phyloP scores from a whole-genome alignment of 805 yeast species.

The Hermanozyma aechmeae region DNA sequence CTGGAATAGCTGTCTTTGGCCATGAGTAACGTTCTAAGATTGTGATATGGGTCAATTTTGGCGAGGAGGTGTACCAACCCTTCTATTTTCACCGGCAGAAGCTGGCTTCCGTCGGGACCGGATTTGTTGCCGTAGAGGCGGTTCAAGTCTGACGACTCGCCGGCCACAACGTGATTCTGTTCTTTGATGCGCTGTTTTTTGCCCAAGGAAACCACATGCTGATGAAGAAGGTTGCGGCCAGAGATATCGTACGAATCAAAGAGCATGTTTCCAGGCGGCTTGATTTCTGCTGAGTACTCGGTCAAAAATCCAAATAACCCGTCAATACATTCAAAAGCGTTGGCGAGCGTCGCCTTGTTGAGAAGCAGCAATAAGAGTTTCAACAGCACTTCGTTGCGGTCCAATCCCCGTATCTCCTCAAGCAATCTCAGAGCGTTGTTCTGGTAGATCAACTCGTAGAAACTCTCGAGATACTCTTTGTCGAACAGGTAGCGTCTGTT shows the following conservation, averaged over 20 bases:
- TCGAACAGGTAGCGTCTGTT: slow-evolving; percentile 16
- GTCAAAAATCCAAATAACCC: slow-evolving; percentile 39
- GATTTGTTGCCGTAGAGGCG: slow-evolving; percentile 17
- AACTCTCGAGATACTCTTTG: slow-evolving; percentile 13
- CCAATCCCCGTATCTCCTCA: slow-evolving; percentile 32
- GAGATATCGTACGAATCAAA: slow-evolving; percentile 57
- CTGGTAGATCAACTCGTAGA: slow-evolving; percentile 14
- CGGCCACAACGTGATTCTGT: slow-evolving; percentile 35
- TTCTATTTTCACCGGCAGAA: slow-evolving; percentile 35
- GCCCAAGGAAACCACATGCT: slow-evolving; percentile 71
- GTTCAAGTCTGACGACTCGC: slow-evolving; percentile 18
- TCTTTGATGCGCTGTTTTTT: slow-evolving; percentile 38
- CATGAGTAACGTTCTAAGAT: slow-evolving; percentile 27
- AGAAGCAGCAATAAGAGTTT: slow-evolving; percentile 52
- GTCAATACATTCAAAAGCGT: slow-evolving; percentile 50
- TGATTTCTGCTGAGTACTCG: slow-evolving; percentile 9
- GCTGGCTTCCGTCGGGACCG: slow-evolving; percentile 50
- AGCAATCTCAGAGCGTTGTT: slow-evolving; percentile 40
- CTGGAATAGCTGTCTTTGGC: slow-evolving; percentile 69
- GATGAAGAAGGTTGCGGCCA: slow-evolving; percentile 80
- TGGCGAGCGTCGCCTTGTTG: slow-evolving; percentile 53
- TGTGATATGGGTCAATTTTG: slow-evolving; percentile 22
- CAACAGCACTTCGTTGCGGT: slow-evolving; percentile 35
- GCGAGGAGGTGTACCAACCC: slow-evolving; percentile 54
- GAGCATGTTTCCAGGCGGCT: slow-evolving; percentile 7